These are phyloP conservation scores for Chlorella vulgaris DNA, from an alignment of 139 green algal genomes.

Conservation along the genomic window DNA sequence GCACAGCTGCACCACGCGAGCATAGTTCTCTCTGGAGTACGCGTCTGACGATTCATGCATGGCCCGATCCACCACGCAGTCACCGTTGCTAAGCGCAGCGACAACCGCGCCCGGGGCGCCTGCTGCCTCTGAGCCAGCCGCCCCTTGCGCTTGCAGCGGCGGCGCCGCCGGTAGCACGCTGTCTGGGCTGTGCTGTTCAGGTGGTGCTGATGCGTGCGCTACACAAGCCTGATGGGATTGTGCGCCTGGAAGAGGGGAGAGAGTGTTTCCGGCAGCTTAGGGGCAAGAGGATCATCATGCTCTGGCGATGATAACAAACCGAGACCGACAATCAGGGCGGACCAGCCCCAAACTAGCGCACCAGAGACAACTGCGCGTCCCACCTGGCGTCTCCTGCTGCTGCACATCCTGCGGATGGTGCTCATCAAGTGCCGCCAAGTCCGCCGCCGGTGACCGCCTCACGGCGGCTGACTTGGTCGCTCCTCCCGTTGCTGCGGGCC, in stretches of 20 bases:
- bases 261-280: no score
- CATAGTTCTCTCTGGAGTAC: slow-evolving; percentile 60
- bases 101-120: not conserved
- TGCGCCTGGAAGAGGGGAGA: no score
- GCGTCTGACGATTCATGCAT: slow-evolving; percentile 57
- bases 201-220: not conserved
- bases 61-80: not conserved
- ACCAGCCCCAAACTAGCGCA: no score
- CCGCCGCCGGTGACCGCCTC: no score
- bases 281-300: no score
- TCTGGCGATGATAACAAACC: no score
- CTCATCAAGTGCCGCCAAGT: not conserved
- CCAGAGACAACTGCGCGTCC: no score
- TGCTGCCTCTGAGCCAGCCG: not conserved
- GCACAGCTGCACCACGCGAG: slow-evolving; percentile 57
- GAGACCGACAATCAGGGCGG: no score
- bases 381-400: not conserved
- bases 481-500: no score
- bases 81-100: not conserved
- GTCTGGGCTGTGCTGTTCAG: not conserved
- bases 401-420: slow-evolving; percentile 7
- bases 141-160: no score
- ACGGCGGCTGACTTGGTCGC: no score
- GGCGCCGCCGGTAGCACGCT: not conserved
- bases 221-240: no score